phyloP scores from a whole-genome alignment of 129 eudicot species.

The Apium graveolens region DNA sequence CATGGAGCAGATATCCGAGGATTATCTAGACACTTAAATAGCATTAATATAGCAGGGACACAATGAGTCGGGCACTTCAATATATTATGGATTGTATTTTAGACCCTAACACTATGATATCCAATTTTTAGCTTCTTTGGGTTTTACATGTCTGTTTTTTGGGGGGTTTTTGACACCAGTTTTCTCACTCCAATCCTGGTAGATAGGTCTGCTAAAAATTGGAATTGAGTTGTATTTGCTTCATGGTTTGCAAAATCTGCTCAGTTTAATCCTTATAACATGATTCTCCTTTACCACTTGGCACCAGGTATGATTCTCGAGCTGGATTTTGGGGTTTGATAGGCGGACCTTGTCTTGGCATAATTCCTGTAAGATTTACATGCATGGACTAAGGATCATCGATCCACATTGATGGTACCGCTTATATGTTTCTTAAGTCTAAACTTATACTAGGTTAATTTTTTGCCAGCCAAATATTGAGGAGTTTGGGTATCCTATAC shows the following conservation, averaged over 20 bases:
- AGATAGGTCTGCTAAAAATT: not conserved
- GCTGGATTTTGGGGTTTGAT: slow-evolving; percentile 98
- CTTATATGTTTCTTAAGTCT: not conserved
- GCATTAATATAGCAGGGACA: not conserved
- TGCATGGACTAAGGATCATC: slow-evolving; percentile 7
- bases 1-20: not conserved
- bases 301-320: slow-evolving; percentile 71
- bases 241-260: not conserved
- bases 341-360: slow-evolving; percentile 96
- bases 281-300: not conserved
- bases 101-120: not conserved
- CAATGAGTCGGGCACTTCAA: not conserved
- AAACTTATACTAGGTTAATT: not conserved
- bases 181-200: not conserved
- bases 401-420: not conserved
- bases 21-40: not conserved
- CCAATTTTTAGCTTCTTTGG: not conserved
- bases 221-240: not conserved
- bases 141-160: not conserved
- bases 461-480: slow-evolving; percentile 72
- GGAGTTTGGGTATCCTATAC: slow-evolving; percentile 77
- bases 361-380: slow-evolving; percentile 68
- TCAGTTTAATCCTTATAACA: not conserved
- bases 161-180: not conserved
- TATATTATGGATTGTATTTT: not conserved